Evolutionary conservation across 345 rosid genomes (phyloP).

Genomic region (Gossypium mustelinum): DNA sequence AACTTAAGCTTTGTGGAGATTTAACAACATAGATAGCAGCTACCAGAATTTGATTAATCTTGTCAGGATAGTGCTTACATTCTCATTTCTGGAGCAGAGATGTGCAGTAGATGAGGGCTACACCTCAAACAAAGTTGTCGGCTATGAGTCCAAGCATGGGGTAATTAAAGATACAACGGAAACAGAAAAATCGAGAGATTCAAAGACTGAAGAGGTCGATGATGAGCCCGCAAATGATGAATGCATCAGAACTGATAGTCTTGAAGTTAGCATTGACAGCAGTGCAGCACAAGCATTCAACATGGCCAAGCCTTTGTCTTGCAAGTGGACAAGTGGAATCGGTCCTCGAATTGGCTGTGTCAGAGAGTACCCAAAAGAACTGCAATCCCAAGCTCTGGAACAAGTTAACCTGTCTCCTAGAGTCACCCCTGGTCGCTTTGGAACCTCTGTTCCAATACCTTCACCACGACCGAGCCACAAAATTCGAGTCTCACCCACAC

Average conservation of each 20-base stretch:
- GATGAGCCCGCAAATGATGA: background rate
- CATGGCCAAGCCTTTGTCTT: conserved; percentile 43
- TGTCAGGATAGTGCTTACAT: background rate
- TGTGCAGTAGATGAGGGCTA: conserved; percentile 50
- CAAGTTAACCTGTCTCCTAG: conserved; percentile 60
- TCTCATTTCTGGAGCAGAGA: conserved; percentile 33
- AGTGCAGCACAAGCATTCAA: conserved; percentile 35
- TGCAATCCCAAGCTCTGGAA: conserved; percentile 55
- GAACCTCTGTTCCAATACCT: conserved; percentile 29
- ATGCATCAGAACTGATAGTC: background rate
- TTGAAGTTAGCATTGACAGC: background rate
- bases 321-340: conserved; percentile 72
- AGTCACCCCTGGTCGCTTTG: conserved; percentile 26
- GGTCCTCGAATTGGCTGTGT: conserved; percentile 75
- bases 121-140: conserved; percentile 27
- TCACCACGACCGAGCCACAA: conserved; percentile 47
- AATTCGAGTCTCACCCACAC: conserved; percentile 43
- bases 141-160: conserved; percentile 19
- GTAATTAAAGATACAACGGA: conserved; percentile 2
- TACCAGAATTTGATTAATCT: background rate
- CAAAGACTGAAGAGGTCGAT: conserved; percentile 3
- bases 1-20: background rate
- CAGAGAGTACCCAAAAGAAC: conserved; percentile 61
- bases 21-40: background rate
- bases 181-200: background rate